Base-by-base conservation (phyloP, 75 land plant species). In the Adiantum capillusveneris region DNA sequence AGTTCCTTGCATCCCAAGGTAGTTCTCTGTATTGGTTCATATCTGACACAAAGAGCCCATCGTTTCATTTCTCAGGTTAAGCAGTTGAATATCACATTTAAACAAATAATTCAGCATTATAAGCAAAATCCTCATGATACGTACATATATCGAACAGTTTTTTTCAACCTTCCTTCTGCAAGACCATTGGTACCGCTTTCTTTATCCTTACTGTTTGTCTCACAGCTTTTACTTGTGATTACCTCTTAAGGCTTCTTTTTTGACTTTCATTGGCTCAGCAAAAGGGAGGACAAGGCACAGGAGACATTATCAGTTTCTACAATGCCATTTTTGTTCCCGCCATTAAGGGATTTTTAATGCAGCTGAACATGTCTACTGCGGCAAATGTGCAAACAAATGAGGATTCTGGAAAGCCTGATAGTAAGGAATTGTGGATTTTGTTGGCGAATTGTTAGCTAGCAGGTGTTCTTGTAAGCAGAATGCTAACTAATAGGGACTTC, bases 241-340 rank as follows among this genome's bases (percentile, higher is more conserved):
- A n/a, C n/a, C n/a, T n/a, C n/a, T n/a, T n/a, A n/a, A n/a, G n/a
- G n/a, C n/a, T n/a, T n/a, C n/a, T n/a, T n/a, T n/a, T n/a, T n/a
- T n/a, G n/a, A 11, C 25, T 62, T 21, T 26, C 25, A 17, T 25
- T 30, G 55, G 34, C 19, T 30, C 36, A 26, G 62, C 81, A 88
- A 81, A 80, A 56, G 76, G 65, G 62, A 16, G 89, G 80, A 28
- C 81, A 68, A 25, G 96, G 84, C 17, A 80, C 93, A 42, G 98
- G 85, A 59, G 98, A 90, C 57, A 86, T 94, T 0, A 84, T 94
- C 56, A 73, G 78, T 52, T 94, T 94, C 53, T 94, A 94, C 81
- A 94, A 94, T 67, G 83, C 76, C 53, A 57, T 86, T 22, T 94
- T 94, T 73, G 78, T 94, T 26, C 98, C 80, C 50, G 39, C 81